phyloP scores from a whole-genome alignment of 805 yeast species.

The Hanseniaspora jakobsenii region DNA sequence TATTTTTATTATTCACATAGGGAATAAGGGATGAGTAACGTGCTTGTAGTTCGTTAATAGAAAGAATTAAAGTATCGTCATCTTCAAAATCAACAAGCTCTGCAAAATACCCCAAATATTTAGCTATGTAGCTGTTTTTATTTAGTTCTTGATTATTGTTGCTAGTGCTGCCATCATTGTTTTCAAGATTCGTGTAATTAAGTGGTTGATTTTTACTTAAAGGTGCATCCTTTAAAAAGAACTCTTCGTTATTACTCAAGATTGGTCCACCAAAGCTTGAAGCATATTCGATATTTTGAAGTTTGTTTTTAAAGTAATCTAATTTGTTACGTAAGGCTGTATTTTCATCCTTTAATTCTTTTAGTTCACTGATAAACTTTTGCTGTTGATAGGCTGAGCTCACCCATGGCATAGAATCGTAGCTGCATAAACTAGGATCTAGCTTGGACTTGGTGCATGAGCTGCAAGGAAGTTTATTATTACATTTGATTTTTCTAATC shows the following conservation, averaged over 20 bases:
- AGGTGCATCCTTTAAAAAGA: too few relatives aligned
- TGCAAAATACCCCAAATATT: neutral
- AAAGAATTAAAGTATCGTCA: neutral
- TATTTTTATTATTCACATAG: neutral
- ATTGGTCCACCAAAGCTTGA: neutral
- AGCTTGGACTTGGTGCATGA: slow-evolving; percentile 25
- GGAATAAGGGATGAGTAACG: neutral
- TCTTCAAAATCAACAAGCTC: neutral
- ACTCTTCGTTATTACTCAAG: neutral
- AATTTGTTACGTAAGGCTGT: slow-evolving; percentile 1
- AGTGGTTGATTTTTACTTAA: too few relatives aligned
- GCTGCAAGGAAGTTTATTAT: slow-evolving; percentile 38
- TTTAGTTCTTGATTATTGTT: too few relatives aligned
- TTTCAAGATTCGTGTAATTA: too few relatives aligned
- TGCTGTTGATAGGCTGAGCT: slow-evolving; percentile 3
- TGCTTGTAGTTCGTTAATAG: neutral
- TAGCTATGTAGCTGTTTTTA: too few relatives aligned
- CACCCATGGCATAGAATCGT: slow-evolving; percentile 14
- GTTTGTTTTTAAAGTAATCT: neutral
- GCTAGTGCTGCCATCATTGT: too few relatives aligned
- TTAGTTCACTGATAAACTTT: neutral
- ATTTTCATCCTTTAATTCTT: neutral
- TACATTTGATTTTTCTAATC: slow-evolving; percentile 39
- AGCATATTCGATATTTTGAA: neutral
- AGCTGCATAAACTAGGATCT: slow-evolving; percentile 1